Conservation (phyloP, 768 basidiomycete species). For the Tricholoma terreum region DNA sequence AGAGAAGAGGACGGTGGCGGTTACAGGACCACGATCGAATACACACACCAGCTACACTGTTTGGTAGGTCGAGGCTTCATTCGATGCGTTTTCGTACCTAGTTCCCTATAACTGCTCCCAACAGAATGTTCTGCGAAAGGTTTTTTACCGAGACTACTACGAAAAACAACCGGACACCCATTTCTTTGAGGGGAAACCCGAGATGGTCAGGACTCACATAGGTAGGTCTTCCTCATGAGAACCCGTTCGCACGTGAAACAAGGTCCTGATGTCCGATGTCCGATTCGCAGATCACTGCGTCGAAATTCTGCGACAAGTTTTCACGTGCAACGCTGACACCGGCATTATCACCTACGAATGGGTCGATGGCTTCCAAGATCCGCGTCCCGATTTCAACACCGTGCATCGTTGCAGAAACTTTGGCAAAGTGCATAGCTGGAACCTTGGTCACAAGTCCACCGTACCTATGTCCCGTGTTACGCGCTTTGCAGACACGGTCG, state of each 20-base stretch:
- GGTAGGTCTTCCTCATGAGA: not conserved
- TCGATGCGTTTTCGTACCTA: not conserved
- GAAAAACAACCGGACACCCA: not conserved
- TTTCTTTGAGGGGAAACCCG: not conserved
- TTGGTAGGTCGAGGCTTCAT: not conserved
- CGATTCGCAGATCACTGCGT: not conserved
- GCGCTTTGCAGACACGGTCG: not conserved
- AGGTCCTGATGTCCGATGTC: not conserved
- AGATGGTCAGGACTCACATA: not conserved
- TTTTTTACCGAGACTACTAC: not conserved
- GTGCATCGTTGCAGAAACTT: not conserved
- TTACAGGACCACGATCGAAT: not conserved
- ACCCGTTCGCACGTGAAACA: not conserved
- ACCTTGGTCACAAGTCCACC: not conserved
- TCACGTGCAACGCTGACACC: not conserved
- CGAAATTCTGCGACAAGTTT: not conserved
- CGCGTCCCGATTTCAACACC: not conserved
- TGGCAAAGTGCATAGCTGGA: not conserved
- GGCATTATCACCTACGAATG: too few species aligned
- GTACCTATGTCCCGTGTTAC: not conserved
- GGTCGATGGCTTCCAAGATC: too few species aligned
- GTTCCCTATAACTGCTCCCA: not conserved
- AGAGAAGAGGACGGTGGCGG: not conserved
- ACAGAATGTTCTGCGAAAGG: not conserved
- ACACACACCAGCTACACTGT: not conserved